Base-by-base conservation (phyloP, 2,329 filamentous ascomycete species). In the Chaetomium strumarium region DNA sequence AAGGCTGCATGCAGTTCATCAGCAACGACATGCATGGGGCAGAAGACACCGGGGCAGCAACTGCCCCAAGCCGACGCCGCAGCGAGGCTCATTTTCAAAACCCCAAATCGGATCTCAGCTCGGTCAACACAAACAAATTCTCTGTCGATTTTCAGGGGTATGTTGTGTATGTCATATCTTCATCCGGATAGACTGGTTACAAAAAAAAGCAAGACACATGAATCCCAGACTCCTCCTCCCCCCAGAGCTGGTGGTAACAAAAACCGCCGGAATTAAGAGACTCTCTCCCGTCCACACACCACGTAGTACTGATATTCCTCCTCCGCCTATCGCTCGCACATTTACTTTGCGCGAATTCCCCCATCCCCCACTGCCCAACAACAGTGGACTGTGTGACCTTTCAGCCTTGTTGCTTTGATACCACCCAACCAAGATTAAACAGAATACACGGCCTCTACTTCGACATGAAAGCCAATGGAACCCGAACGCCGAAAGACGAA, bases 391-490 rank as follows among this genome's bases (percentile, higher is more conserved):
- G 33, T 34, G 33, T 34, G 33, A 11, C 11, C 10, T 14, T 14
- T 10, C 4, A 34, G 10, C 33, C 33, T 12, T 4, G 11, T 11
- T 34, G 33, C 3, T 11, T 34, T 34, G 33, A 34, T 5, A 11
- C 33, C 33, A 3, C 33, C 24, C 24, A 24, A 24, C 4, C 24
- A 4, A 24, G 24, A 49, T 49, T 49, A 53, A 40, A 38, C 33
- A 52, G 34, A 39, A 53, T 38, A 53, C 46, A 53, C 30, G 34
- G 40, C 36, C 46, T 53, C 51, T 53, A 53, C 51, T 53, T 53
- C 46, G 46, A 53, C 51, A 53, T 46, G 24, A 53, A 52, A 33
- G 16, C 43, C 40, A 14, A 17, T 38, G 34, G 36, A 29, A 29
- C 51, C 45, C 40, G 36, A 53, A 53, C 51, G 49, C 51, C 51